phyloP scores from a whole-genome alignment of 139 green algal species.

The Closterium sp. region DNA sequence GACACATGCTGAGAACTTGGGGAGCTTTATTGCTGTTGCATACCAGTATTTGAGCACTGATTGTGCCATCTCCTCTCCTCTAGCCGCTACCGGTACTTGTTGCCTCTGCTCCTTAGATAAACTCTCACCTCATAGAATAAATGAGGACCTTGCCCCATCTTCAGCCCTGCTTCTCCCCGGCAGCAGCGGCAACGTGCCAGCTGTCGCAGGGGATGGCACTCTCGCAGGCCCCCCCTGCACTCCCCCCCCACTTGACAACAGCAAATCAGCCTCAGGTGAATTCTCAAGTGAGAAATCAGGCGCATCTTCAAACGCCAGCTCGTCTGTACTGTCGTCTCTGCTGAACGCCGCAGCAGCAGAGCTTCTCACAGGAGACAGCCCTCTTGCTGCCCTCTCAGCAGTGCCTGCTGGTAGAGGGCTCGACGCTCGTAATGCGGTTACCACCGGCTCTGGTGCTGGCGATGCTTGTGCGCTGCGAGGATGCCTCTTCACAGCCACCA shows the following conservation, averaged over 20 bases:
- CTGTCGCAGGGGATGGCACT: not conserved
- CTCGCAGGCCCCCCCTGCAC: not conserved
- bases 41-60: not conserved
- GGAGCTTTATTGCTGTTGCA: no score
- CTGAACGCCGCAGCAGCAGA: not conserved
- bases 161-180: not conserved
- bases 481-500: conserved; percentile 6
- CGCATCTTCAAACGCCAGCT: not conserved
- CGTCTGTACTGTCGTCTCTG: not conserved
- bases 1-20: not conserved
- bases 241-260: not conserved
- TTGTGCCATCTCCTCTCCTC: not conserved
- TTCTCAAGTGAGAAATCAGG: not conserved
- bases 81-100: no score
- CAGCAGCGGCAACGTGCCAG: not conserved
- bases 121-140: no score
- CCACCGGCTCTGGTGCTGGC: not conserved
- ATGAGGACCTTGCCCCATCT: no score
- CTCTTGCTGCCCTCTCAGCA: not conserved
- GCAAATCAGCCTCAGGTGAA: not conserved
- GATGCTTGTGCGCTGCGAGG: not conserved
- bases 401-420: not conserved
- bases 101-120: no score
- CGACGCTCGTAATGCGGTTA: not conserved
- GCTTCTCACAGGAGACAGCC: not conserved